Base-by-base conservation (phyloP, 441 rosid species). In the Brassica hybrid region DNA sequence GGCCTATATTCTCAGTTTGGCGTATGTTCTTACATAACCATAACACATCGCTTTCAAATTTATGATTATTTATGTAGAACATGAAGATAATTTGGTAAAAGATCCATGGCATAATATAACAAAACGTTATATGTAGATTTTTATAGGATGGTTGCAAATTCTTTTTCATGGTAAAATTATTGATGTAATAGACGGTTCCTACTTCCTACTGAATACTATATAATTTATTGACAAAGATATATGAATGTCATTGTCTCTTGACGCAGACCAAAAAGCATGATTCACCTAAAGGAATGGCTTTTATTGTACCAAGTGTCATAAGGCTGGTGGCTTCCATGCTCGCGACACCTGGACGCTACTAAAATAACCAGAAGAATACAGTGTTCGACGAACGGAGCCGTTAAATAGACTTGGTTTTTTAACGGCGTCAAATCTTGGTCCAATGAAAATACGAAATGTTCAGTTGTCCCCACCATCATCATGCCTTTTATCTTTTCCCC, bases 371-470 rank as follows among this genome's bases (percentile, higher is more conserved):
- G 5, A 34, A 9, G 16, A 17, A 5, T n/a, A 30, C 18, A 7
- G 7, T 11, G 12, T 1, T 30, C 36, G 36, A 30, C 61, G 64
- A 60, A 76, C 79, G 57, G 57, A 52, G 62, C 73, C 78, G 67
- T 75, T 75, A 43, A 57, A 25, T 7, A 74, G 1, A 43, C 71
- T 27, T 74, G n/a, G 43, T 65, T 2, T 10, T 13, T n/a, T 8
- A 34, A 70, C 79, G 27, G 38, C 74, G 79, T 75, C 16, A 75
- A 23, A 38, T 66, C 56, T 74, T 25, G 71, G 57, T 13, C 14
- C 61, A 21, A 17, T 59, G 4, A 79, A 75, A 50, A 19, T 58
- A 58, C 45, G n/a, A 21, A 57, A 57, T 57, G 30, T 57, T 57
- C 23, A 1, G 1, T 2, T 58, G 62, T 58, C 62, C 61, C 61